Evolutionary conservation across 2,329 filamentous ascomycete genomes (phyloP).

Genomic region (Fusarium sp.): DNA sequence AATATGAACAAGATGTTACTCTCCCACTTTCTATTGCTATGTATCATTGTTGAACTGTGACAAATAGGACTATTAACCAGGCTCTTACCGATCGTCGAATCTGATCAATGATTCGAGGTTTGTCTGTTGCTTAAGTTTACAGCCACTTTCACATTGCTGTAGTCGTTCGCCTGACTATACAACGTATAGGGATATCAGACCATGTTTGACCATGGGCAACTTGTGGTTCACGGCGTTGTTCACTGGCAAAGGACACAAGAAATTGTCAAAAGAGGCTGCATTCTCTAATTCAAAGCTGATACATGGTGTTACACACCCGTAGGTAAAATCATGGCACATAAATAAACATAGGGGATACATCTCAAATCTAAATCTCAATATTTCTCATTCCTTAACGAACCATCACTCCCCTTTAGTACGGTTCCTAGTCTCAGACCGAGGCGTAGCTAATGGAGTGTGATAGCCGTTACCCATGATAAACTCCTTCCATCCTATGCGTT

Average conservation of each 20-base stretch:
- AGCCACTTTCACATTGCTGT: neutral
- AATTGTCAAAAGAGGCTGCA: conserved; percentile 17
- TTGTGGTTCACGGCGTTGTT: neutral
- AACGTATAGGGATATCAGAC: neutral
- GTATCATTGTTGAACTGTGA: neutral
- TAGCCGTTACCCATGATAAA: conserved; percentile 18
- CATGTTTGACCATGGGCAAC: no score
- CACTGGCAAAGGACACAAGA: neutral
- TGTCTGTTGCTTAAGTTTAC: neutral
- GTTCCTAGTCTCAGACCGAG: conserved; percentile 30
- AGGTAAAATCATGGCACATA: conserved; percentile 42
- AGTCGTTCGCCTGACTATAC: neutral
- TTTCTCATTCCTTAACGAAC: conserved; percentile 22
- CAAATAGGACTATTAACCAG: neutral
- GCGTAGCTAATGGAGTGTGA: neutral
- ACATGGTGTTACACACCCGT: conserved; percentile 30
- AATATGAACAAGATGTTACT: conserved; percentile 34
- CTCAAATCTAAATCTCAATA: conserved; percentile 34
- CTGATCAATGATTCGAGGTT: neutral
- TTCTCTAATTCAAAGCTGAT: conserved; percentile 30
- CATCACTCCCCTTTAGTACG: neutral
- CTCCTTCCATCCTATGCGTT: conserved; percentile 14
- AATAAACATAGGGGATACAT: conserved; percentile 40
- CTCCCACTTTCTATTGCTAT: conserved; percentile 10
- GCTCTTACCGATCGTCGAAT: neutral